Evolutionary conservation across 805 yeast genomes (phyloP).

Genomic region (Pichia ethanolica): DNA sequence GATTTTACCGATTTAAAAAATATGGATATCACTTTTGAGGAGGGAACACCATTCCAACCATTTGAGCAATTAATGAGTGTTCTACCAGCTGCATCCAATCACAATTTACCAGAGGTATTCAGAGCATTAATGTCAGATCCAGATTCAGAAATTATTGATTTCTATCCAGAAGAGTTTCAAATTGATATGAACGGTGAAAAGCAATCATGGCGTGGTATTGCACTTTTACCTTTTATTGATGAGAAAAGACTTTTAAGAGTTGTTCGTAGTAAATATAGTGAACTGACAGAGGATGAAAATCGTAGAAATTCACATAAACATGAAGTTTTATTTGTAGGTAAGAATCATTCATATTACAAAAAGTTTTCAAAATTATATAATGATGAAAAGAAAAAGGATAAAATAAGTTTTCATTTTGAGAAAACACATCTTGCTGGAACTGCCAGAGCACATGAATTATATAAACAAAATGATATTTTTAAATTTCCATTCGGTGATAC

Average conservation of each 20-base stretch:
- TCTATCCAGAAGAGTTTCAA: slow-evolving; percentile 80
- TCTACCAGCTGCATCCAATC: slow-evolving; percentile 88
- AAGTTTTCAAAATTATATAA: slow-evolving; percentile 37
- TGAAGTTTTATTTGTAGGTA: slow-evolving; percentile 64
- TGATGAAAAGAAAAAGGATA: slow-evolving; percentile 33
- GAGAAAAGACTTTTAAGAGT: slow-evolving; percentile 62
- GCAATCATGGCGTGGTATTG: slow-evolving; percentile 93
- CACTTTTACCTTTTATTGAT: slow-evolving; percentile 84
- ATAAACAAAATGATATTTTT: slow-evolving; percentile 29
- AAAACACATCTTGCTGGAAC: slow-evolving; percentile 55
- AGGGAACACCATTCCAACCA: slow-evolving; percentile 79
- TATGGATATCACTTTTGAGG: slow-evolving; percentile 48
- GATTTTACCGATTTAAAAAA: slow-evolving; percentile 60
- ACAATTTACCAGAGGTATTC: slow-evolving; percentile 74
- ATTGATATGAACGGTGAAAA: slow-evolving; percentile 95
- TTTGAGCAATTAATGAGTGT: slow-evolving; percentile 94
- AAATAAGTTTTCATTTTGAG: slow-evolving; percentile 38
- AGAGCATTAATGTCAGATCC: slow-evolving; percentile 74
- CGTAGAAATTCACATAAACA: slow-evolving; percentile 63
- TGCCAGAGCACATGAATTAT: slow-evolving; percentile 32
- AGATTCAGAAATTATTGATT: slow-evolving; percentile 79
- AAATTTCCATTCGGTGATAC: slow-evolving; percentile 37
- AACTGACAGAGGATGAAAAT: slow-evolving; percentile 58
- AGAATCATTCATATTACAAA: slow-evolving; percentile 44
- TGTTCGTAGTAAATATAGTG: slow-evolving; percentile 57